Conservation (phyloP, 148 eudicot genomes). For the Rhododendron mucronatum region DNA sequence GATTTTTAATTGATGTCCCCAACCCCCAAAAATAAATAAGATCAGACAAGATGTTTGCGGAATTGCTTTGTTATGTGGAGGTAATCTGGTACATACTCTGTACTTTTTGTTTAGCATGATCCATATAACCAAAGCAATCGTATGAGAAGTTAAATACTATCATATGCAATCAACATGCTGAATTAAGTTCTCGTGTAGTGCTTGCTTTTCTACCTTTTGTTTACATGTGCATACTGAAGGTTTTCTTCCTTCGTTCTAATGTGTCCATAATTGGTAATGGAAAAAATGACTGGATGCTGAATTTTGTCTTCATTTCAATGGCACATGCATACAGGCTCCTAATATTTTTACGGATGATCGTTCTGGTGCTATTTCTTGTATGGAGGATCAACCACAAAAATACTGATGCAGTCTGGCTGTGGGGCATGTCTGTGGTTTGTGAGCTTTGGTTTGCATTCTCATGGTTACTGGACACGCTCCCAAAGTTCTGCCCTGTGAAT, state of each 20-base stretch:
- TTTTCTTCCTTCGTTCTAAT: background rate
- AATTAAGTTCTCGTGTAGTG: background rate
- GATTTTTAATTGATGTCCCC: background rate
- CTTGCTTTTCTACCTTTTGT: background rate
- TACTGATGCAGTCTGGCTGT: conserved; percentile 75
- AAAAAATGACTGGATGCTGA: background rate
- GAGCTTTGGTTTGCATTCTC: conserved; percentile 95
- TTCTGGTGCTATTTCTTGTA: conserved; percentile 63
- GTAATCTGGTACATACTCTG: background rate
- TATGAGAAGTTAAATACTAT: background rate
- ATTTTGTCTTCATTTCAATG: background rate
- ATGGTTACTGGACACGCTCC: conserved; percentile 94
- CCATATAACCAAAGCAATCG: background rate
- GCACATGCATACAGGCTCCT: conserved; percentile 59
- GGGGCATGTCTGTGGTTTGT: conserved; percentile 85
- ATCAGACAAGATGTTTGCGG: background rate
- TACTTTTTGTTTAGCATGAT: conserved; percentile 2
- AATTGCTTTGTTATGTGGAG: background rate
- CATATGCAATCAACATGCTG: background rate
- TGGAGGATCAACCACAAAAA: conserved; percentile 74
- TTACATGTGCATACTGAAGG: background rate
- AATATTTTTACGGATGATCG: conserved; percentile 57
- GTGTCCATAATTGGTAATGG: background rate
- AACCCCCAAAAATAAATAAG: background rate
- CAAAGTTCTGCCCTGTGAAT: conserved; percentile 78